These are phyloP conservation scores for Stemphylium beticola DNA, from an alignment of 2,329 filamentous ascomycete species.

Conservation along the genomic window DNA sequence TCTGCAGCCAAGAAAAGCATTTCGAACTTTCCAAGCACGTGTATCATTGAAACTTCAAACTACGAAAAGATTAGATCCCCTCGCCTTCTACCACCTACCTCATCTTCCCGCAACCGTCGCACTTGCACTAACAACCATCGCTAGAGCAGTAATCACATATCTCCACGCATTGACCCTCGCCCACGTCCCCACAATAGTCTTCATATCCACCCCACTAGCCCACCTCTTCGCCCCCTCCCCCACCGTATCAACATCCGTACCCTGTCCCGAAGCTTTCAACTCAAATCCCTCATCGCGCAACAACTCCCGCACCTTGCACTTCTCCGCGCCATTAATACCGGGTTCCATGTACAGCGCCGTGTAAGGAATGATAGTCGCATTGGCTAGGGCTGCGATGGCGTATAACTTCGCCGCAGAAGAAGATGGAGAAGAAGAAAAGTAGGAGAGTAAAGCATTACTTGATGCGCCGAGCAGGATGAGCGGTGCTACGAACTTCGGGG, in stretches of 20 bases:
- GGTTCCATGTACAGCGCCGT: constrained; percentile 51
- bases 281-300: constrained; percentile 31
- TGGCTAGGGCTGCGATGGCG: constrained; percentile 32
- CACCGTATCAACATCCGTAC: constrained; percentile 24
- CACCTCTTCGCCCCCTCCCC: constrained; percentile 19
- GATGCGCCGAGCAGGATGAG: constrained; percentile 44
- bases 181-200: constrained; percentile 25
- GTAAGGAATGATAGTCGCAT: constrained; percentile 42
- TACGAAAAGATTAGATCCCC: not conserved
- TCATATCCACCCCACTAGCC: constrained; percentile 30
- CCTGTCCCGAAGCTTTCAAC: constrained; percentile 17
- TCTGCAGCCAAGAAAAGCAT: not conserved
- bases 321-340: constrained; percentile 47
- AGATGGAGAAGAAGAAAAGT: constrained; percentile 5
- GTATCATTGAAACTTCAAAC: too few species aligned
- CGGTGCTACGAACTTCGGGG: constrained; percentile 46
- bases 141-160: constrained; percentile 23
- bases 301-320: constrained; percentile 48
- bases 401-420: constrained; percentile 26
- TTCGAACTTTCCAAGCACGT: not conserved
- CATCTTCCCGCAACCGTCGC: constrained; percentile 11
- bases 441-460: constrained; percentile 41
- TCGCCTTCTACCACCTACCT: not conserved
- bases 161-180: constrained; percentile 26
- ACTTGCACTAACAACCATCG: constrained; percentile 21